These are phyloP conservation scores for Yarrowia divulgata DNA, from an alignment of 805 yeast species.

Conservation along the genomic window DNA sequence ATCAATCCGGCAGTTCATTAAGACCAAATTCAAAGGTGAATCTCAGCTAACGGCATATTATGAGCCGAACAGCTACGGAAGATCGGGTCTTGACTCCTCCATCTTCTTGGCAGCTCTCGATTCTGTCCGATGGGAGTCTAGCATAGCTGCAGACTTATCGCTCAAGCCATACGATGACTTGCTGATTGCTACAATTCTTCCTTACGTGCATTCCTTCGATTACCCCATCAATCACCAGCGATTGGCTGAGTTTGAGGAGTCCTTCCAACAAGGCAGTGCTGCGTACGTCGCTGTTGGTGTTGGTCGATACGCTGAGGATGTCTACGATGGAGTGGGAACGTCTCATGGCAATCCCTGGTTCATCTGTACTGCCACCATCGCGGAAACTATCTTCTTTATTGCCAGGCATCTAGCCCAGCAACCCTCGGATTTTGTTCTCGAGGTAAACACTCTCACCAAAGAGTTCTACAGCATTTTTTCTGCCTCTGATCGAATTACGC, in stretches of 20 bases:
- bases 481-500: conserved; percentile 45
- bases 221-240: conserved; percentile 62
- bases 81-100: conserved; percentile 84
- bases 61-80: conserved; percentile 61
- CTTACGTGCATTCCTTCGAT: conserved; percentile 72
- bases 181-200: conserved; percentile 57
- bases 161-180: conserved; percentile 43
- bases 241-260: conserved; percentile 38
- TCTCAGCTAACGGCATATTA: conserved; percentile 60
- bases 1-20: conserved; percentile 40
- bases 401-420: conserved; percentile 46
- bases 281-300: conserved; percentile 48
- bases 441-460: conserved; percentile 33
- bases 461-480: conserved; percentile 43
- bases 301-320: conserved; percentile 93
- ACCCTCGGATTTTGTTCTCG: conserved; percentile 41
- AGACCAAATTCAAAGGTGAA: conserved; percentile 42
- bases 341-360: conserved; percentile 96
- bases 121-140: conserved; percentile 11
- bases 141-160: not conserved
- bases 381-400: conserved; percentile 48
- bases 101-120: conserved; percentile 57
- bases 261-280: conserved; percentile 40
- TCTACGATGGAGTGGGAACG: conserved; percentile 75
- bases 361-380: conserved; percentile 55